phyloP scores from a whole-genome alignment of 2,329 filamentous ascomycete species.

The Epichloe coenophiala region DNA sequence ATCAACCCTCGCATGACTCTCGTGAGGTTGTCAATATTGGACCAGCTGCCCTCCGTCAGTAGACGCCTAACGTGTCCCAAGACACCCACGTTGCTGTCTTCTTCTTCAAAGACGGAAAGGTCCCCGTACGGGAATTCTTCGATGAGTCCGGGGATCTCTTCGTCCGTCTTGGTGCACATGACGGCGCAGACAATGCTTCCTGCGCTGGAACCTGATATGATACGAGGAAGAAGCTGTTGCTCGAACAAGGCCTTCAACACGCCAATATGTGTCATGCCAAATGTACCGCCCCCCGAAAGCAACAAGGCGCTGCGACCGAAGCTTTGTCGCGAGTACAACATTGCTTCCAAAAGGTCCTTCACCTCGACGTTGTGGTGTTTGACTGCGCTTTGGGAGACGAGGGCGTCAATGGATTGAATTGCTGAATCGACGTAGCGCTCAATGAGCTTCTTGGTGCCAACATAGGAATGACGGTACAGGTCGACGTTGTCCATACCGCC shows the following conservation, averaged over 20 bases:
- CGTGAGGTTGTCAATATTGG: slow-evolving; percentile 70
- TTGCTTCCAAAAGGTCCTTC: slow-evolving; percentile 48
- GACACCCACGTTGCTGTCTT: slow-evolving; percentile 43
- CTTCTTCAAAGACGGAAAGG: slow-evolving; percentile 63
- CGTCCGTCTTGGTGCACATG: slow-evolving; percentile 63
- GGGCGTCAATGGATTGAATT: slow-evolving; percentile 55
- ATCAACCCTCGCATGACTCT: slow-evolving; percentile 70
- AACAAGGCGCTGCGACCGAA: slow-evolving; percentile 77
- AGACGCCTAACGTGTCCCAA: slow-evolving; percentile 58
- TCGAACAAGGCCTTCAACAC: slow-evolving; percentile 74
- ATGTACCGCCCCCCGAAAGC: slow-evolving; percentile 69
- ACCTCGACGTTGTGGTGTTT: slow-evolving; percentile 41
- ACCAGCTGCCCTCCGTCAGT: slow-evolving; percentile 69
- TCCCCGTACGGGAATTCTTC: slow-evolving; percentile 66
- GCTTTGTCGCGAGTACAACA: slow-evolving; percentile 61
- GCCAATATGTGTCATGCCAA: slow-evolving; percentile 86
- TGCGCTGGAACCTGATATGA: slow-evolving; percentile 78
- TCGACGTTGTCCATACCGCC: slow-evolving; percentile 75
- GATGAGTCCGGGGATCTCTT: slow-evolving; percentile 60
- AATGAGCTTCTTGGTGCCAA: slow-evolving; percentile 77
- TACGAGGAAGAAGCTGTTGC: slow-evolving; percentile 61
- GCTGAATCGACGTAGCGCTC: slow-evolving; percentile 78
- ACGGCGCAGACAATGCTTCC: slow-evolving; percentile 78
- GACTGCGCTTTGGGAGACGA: slow-evolving; percentile 48
- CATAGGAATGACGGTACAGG: slow-evolving; percentile 71